Conservation (phyloP, 768 basidiomycete genomes). For the Fibroporia radiculosa region DNA sequence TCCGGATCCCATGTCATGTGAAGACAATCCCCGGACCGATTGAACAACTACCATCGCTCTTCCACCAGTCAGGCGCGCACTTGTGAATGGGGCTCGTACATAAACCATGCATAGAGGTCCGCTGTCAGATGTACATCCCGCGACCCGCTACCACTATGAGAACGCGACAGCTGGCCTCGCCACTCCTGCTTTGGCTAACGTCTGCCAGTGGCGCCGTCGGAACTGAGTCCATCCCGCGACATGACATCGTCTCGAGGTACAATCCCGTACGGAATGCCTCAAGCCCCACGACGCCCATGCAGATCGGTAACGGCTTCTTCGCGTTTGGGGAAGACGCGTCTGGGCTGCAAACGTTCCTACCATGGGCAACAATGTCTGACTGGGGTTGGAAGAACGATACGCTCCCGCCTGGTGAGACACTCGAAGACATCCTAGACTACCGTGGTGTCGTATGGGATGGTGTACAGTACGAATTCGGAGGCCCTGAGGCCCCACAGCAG, state of each 20-base stretch:
- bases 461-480: constrained; percentile 46
- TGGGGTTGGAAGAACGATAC: constrained; percentile 61
- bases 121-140: too few species aligned
- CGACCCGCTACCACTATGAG: too few species aligned
- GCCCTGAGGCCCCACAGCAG: constrained; percentile 36
- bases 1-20: too few species aligned
- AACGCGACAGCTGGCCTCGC: too few species aligned
- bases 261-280: constrained; percentile 45
- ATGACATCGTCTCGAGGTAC: constrained; percentile 37
- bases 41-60: too few species aligned
- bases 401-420: constrained; percentile 35
- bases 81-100: too few species aligned
- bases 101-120: too few species aligned
- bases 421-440: constrained; percentile 38
- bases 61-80: too few species aligned
- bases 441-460: constrained; percentile 42
- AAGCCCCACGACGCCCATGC: constrained; percentile 41
- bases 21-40: too few species aligned
- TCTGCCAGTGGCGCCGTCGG: too few species aligned
- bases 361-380: constrained; percentile 47
- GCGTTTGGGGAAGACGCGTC: constrained; percentile 54
- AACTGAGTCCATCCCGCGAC: constrained; percentile 41
- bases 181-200: too few species aligned
- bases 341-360: constrained; percentile 49
- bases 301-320: constrained; percentile 56